phyloP scores from a whole-genome alignment of 1,284 basidiomycete genomes.

The Microbotryum silenes-acaulis region DNA sequence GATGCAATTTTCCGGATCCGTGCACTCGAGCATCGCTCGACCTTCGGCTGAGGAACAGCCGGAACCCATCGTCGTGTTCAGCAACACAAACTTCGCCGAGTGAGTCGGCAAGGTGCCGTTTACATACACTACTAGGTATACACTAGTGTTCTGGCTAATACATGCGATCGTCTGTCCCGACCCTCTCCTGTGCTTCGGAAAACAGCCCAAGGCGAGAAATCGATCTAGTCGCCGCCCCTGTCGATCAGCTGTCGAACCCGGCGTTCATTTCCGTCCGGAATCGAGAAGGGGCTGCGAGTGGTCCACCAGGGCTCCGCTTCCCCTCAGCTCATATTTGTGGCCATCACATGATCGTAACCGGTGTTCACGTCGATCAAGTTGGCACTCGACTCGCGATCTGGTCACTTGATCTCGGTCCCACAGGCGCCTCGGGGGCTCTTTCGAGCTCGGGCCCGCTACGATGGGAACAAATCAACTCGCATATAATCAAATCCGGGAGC shows the following conservation, averaged over 20 bases:
- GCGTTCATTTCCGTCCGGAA: constrained; percentile 60
- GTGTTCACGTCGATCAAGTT: constrained; percentile 14
- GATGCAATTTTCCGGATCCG: constrained; percentile 16
- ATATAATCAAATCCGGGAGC: constrained; percentile 20
- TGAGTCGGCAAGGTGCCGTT: neutral
- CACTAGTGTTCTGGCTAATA: no score
- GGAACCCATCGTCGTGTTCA: constrained; percentile 53
- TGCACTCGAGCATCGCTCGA: constrained; percentile 37
- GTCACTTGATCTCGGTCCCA: constrained; percentile 31
- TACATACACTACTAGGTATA: no score
- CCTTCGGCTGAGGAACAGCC: constrained; percentile 3
- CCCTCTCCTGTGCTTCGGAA: no score
- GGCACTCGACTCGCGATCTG: constrained; percentile 30
- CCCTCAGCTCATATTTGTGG: constrained; percentile 84
- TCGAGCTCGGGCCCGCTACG: neutral
- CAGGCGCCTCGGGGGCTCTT: neutral
- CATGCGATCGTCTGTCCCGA: no score
- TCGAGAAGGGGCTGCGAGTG: constrained; percentile 43
- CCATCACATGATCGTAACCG: constrained; percentile 56
- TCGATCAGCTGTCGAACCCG: constrained; percentile 48
- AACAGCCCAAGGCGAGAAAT: constrained; percentile 70
- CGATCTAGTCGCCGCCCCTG: constrained; percentile 68
- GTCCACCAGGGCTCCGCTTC: constrained; percentile 72
- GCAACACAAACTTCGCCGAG: constrained; percentile 64
- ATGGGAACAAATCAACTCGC: constrained; percentile 17